Evolutionary conservation across 2,329 filamentous ascomycete genomes (phyloP).

Genomic region (Uncinocarpus reesii): DNA sequence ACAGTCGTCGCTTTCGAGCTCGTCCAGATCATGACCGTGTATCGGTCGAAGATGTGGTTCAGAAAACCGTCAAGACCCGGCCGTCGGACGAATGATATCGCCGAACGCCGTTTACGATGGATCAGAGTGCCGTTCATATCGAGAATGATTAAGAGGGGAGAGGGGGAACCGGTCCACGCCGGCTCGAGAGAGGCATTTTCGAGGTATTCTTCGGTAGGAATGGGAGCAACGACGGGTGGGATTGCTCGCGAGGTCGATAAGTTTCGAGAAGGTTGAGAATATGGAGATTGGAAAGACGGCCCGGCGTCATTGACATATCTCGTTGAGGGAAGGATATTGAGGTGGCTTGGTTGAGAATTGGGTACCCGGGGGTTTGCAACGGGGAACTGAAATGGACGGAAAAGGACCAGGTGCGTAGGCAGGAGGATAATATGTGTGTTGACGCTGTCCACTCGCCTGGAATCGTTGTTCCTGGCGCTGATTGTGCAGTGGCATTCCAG

Average conservation of each 20-base stretch:
- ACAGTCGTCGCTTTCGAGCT: conserved; percentile 71
- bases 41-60: conserved; percentile 60
- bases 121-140: conserved; percentile 92
- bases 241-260: not conserved
- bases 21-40: conserved; percentile 82
- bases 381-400: not conserved
- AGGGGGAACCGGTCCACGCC: conserved; percentile 37
- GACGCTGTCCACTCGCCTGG: not conserved
- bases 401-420: not conserved
- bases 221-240: conserved; percentile 42
- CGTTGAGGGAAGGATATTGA: not conserved
- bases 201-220: conserved; percentile 54
- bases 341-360: not conserved
- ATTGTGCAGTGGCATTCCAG: not conserved
- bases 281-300: not conserved
- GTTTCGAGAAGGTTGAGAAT: not conserved
- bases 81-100: conserved; percentile 53
- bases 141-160: conserved; percentile 67
- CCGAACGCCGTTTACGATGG: conserved; percentile 49
- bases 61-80: conserved; percentile 62
- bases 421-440: too few species aligned
- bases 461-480: not conserved
- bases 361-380: not conserved
- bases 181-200: conserved; percentile 41
- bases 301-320: not conserved